These are phyloP conservation scores for Stenocarpella maydis DNA, from an alignment of 2,329 filamentous ascomycete genomes.

Conservation along the genomic window DNA sequence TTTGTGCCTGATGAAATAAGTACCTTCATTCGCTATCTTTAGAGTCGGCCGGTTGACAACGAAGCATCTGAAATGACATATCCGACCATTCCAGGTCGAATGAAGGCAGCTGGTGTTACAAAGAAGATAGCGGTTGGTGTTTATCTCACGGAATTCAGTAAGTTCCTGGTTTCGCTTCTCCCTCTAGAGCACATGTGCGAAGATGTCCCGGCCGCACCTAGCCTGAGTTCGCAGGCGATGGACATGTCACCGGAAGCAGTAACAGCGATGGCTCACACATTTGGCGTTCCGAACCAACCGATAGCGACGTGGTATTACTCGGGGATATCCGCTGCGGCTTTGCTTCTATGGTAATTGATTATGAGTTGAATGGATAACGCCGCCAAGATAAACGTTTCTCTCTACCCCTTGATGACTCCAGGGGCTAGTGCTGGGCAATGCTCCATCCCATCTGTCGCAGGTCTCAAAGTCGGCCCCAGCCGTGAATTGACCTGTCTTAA, in stretches of 20 bases:
- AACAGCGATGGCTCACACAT: background rate
- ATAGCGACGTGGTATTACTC: background rate
- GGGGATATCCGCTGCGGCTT: background rate
- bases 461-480: background rate
- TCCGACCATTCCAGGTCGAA: background rate
- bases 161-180: background rate
- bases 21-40: background rate
- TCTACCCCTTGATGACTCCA: background rate
- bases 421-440: background rate
- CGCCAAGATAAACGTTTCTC: background rate
- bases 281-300: background rate
- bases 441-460: background rate
- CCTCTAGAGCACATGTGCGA: background rate
- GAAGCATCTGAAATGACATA: background rate
- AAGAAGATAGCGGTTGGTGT: background rate
- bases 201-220: background rate
- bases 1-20: background rate
- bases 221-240: background rate
- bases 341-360: background rate
- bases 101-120: background rate
- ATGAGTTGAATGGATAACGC: background rate
- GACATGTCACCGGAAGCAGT: background rate
- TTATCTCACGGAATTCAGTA: background rate
- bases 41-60: background rate
- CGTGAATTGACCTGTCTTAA: background rate